These are phyloP conservation scores for Lenzites betulinus DNA, from an alignment of 768 basidiomycete species.

Conservation along the genomic window DNA sequence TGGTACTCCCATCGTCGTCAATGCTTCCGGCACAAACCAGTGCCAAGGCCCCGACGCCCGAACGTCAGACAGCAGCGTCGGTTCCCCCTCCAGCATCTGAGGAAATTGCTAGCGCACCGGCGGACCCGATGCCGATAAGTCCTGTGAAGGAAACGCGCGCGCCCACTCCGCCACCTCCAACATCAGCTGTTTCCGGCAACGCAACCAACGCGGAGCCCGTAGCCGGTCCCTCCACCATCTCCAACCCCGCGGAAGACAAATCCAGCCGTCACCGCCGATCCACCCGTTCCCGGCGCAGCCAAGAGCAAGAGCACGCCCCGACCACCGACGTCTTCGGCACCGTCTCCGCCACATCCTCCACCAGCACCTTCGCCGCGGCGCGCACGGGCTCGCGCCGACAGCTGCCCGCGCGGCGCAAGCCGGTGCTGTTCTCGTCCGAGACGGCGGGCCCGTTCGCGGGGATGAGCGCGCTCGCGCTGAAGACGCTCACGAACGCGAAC, in stretches of 20 bases:
- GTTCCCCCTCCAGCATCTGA: background rate
- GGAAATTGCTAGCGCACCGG: background rate
- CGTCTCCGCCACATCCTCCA: too few relatives aligned
- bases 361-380: too few relatives aligned
- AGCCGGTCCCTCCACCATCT: background rate
- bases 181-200: background rate
- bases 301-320: constrained; percentile 35
- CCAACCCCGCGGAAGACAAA: constrained; percentile 8
- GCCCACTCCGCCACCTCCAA: background rate
- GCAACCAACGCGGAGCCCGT: background rate
- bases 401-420: constrained; percentile 46
- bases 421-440: constrained; percentile 32
- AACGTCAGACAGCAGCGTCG: background rate
- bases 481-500: constrained; percentile 70
- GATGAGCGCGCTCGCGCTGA: constrained; percentile 70
- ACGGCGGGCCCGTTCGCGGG: constrained; percentile 52
- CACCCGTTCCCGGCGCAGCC: constrained; percentile 49
- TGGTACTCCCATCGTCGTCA: background rate
- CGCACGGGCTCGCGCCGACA: constrained; percentile 2
- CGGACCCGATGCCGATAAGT: background rate
- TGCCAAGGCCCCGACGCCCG: background rate
- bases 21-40: background rate
- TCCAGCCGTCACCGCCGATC: constrained; percentile 44
- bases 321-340: constrained; percentile 42
- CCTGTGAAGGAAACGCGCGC: background rate